These are phyloP conservation scores for Eucalyptus sp. DNA, from an alignment of 345 rosid genomes.

Conservation along the genomic window DNA sequence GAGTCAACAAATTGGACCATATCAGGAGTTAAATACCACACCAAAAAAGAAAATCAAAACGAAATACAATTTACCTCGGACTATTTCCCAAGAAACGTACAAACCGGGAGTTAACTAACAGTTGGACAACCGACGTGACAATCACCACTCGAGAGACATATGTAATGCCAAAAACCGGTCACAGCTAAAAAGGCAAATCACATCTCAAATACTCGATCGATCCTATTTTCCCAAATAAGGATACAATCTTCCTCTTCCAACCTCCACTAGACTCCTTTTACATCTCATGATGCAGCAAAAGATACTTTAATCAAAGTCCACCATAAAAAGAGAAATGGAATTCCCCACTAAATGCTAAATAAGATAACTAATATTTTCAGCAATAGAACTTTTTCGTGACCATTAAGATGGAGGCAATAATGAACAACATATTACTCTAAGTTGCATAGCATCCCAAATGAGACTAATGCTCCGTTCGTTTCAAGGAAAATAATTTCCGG, in stretches of 20 bases:
- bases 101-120: background rate
- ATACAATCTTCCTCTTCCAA: no score
- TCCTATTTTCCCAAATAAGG: background rate
- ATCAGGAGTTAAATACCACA: background rate
- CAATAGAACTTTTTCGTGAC: background rate
- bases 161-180: background rate
- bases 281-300: no score
- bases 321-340: background rate
- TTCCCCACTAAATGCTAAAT: background rate
- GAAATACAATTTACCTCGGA: background rate
- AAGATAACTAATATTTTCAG: background rate
- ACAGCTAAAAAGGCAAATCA: background rate
- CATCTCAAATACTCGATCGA: background rate
- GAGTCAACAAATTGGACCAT: background rate
- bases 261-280: no score
- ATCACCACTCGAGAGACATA: background rate
- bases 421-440: background rate
- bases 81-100: background rate
- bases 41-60: background rate
- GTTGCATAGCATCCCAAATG: background rate
- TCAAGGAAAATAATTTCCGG: no score
- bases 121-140: background rate
- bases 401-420: background rate
- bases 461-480: no score
- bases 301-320: no score